phyloP scores from a whole-genome alignment of 768 basidiomycete genomes.

The Tylopilus sp. region DNA sequence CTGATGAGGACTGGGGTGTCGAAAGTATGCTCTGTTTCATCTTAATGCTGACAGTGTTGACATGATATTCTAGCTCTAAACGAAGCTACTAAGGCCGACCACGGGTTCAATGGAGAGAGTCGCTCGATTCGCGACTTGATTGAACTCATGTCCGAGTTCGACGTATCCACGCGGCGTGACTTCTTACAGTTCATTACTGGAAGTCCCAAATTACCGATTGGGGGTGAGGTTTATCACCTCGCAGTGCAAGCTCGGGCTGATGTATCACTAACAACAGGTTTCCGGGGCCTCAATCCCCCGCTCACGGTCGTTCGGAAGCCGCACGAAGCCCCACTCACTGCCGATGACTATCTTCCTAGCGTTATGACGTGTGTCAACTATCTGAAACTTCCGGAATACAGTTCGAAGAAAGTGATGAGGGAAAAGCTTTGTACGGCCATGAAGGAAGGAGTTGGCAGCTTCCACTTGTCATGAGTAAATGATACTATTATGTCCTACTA shows the following conservation, averaged over 20 bases:
- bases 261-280: constrained; percentile 50
- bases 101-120: constrained; percentile 96
- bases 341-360: constrained; percentile 93
- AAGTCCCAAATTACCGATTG: constrained; percentile 93
- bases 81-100: constrained; percentile 93
- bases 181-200: constrained; percentile 98
- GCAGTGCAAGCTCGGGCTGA: not conserved
- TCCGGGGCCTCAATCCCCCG: constrained; percentile 90
- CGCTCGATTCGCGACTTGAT: constrained; percentile 85
- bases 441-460: constrained; percentile 92
- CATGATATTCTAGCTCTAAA: constrained; percentile 57
- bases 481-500: constrained; percentile 25
- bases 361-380: constrained; percentile 99
- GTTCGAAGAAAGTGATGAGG: constrained; percentile 77
- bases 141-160: constrained; percentile 82
- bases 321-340: constrained; percentile 84
- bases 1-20: constrained; percentile 94
- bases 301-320: constrained; percentile 97
- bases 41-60: not conserved
- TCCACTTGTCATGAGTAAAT: constrained; percentile 90
- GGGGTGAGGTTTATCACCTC: constrained; percentile 53
- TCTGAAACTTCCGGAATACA: constrained; percentile 94
- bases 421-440: constrained; percentile 84
- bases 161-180: constrained; percentile 68
- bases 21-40: constrained; percentile 63